Evolutionary conservation across 495 filamentous ascomycete genomes (phyloP), one percentile per base, ranked within the genome.

Genomic region (Aspergillus olivimuriae): DNA sequence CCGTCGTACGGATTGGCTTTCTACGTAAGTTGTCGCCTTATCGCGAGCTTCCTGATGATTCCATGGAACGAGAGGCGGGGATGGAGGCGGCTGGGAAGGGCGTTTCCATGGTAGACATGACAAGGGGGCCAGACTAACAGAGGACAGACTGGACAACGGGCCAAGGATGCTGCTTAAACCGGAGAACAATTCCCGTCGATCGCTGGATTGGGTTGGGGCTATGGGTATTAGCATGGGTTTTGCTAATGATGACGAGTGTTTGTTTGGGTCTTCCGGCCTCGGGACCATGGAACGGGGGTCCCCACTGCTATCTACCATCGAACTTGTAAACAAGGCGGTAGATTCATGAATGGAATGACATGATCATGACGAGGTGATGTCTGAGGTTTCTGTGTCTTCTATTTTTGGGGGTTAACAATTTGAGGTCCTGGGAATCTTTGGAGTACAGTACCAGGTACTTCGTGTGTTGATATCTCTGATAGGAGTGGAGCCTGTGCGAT

Each of bases 1-100:
- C 73, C 78, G 33, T 75, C 73, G 40, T 86, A 81, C 60, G 83
- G 83, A 11, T 65, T 87, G 51, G 84, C 77, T 4, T 90, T 88
- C 55, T 90, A 57, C 37, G 68, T 72, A 50, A 57, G 68, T 68
- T 48, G 32, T 28, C 28, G 16, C 19, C 19, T 15, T 19, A 16
- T 16, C 20, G n/a, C 22, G 12, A 39, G 32, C 14, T 6, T 28
- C 24, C 11, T 5, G 24, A 28, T 5, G n/a, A n/a, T n/a, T n/a
- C n/a, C n/a, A 28, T 11, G 6, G 24, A 11, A 28, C 6, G 24
- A 28, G 6, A 28, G 24, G 24, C 11, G 6, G 24, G 24, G 24
- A 28, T 28, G 5, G 5, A 28, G 24, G 11, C n/a, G n/a, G n/a
- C n/a, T n/a, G n/a, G n/a, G n/a, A n/a, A n/a, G n/a, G n/a, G n/a